These are phyloP conservation scores for Mrakia gelida DNA, from an alignment of 768 basidiomycete genomes.

Conservation along the genomic window DNA sequence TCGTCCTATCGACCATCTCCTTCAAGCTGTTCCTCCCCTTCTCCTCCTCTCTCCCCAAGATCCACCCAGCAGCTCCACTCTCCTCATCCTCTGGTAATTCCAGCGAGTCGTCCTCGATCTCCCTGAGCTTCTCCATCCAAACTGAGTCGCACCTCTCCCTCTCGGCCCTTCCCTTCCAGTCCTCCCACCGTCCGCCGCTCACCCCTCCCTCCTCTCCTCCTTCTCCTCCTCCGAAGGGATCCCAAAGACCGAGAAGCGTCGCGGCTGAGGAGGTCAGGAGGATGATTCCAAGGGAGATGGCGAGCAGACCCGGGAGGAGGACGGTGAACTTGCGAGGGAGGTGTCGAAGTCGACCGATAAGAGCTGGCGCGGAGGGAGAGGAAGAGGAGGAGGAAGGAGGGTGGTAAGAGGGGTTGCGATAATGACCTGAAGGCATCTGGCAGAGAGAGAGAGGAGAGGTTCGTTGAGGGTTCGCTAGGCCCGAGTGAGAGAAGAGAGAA, in stretches of 20 bases:
- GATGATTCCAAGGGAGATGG: not conserved
- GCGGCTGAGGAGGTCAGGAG: not conserved
- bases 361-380: not conserved
- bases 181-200: not conserved
- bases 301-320: not conserved
- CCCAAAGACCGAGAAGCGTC: not conserved
- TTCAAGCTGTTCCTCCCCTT: conserved; percentile 39
- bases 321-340: not conserved
- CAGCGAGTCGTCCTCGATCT: not conserved
- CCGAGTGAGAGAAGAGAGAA: too few relatives aligned
- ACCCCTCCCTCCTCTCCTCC: not conserved
- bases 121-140: not conserved
- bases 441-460: too few relatives aligned
- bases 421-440: not conserved
- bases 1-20: conserved; percentile 45
- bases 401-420: not conserved
- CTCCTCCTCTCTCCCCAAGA: conserved; percentile 24
- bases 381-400: not conserved
- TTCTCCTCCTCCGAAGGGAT: not conserved
- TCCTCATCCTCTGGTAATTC: not conserved
- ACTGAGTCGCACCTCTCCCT: not conserved
- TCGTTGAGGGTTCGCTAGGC: too few relatives aligned
- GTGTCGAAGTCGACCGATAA: not conserved
- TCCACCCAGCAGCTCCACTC: not conserved
- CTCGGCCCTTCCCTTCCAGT: not conserved